These are phyloP conservation scores for Nemania bipapillata DNA, from an alignment of 2,329 filamentous ascomycete genomes.

Conservation along the genomic window DNA sequence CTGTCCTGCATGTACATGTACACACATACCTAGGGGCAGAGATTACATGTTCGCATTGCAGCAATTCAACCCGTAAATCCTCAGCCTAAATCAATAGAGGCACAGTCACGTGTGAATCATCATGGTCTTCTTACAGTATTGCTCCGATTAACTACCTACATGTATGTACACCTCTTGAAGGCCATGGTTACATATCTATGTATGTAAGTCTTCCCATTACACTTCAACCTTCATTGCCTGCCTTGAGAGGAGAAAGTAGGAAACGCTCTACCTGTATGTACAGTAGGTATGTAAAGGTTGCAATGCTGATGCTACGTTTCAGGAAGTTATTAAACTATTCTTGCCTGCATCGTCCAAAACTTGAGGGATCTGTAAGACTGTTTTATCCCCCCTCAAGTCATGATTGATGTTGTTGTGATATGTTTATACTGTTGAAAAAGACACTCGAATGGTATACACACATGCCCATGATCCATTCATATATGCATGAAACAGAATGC, in stretches of 20 bases:
- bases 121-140: constrained; percentile 14
- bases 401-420: constrained; percentile 8
- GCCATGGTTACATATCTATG: constrained; percentile 27
- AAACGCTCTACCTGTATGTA: background rate
- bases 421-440: constrained; percentile 23
- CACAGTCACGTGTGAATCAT: constrained; percentile 28
- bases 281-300: background rate
- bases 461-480: background rate
- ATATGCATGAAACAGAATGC: constrained; percentile 11
- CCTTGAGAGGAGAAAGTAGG: background rate
- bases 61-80: background rate
- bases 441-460: constrained; percentile 19
- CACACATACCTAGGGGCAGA: too few relatives aligned
- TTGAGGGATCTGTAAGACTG: background rate
- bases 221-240: background rate
- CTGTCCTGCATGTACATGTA: too few relatives aligned
- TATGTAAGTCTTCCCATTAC: background rate
- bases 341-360: constrained; percentile 9
- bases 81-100: constrained; percentile 32
- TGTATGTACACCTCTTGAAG: too few relatives aligned
- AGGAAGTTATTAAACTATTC: constrained; percentile 4
- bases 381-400: constrained; percentile 4
- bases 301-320: constrained; percentile 23
- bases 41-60: background rate
- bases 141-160: constrained; percentile 19